Conservation (phyloP, 1,284 basidiomycete species). For the Irpex sp. region DNA sequence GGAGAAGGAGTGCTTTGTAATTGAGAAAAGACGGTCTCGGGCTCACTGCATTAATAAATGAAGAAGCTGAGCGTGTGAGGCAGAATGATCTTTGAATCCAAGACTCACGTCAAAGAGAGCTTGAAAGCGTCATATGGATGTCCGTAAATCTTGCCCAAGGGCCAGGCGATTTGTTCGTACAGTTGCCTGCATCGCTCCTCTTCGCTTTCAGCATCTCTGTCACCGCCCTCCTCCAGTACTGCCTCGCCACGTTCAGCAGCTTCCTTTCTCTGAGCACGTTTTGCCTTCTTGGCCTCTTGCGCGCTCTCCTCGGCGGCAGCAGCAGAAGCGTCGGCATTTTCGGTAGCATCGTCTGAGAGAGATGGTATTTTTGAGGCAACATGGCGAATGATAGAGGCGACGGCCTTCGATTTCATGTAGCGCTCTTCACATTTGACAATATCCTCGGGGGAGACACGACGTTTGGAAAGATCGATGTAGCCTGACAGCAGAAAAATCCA, state of each 20-base stretch:
- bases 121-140: slow-evolving; percentile 99
- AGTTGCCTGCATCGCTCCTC: slow-evolving; percentile 78
- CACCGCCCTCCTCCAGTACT: slow-evolving; percentile 34
- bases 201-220: slow-evolving; percentile 49
- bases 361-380: slow-evolving; percentile 85
- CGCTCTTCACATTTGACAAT: slow-evolving; percentile 98
- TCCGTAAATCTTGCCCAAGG: slow-evolving; percentile 88
- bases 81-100: background rate
- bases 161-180: slow-evolving; percentile 94
- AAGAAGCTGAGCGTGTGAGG: slow-evolving; percentile 4
- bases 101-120: slow-evolving; percentile 82
- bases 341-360: slow-evolving; percentile 31
- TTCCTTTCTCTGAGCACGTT: slow-evolving; percentile 39
- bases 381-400: slow-evolving; percentile 91
- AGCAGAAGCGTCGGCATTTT: slow-evolving; percentile 24
- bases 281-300: slow-evolving; percentile 37
- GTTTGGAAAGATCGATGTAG: slow-evolving; percentile 99
- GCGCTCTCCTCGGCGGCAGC: slow-evolving; percentile 45
- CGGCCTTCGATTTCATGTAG: slow-evolving; percentile 96
- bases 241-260: slow-evolving; percentile 37
- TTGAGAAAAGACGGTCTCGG: slow-evolving; percentile 80
- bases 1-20: slow-evolving; percentile 63
- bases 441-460: slow-evolving; percentile 98
- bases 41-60: slow-evolving; percentile 57
- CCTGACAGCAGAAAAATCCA: slow-evolving; percentile 44